Evolutionary conservation across 192 early-diverging fungal species (phyloP).

Genomic region (Chytriomyces sp.): DNA sequence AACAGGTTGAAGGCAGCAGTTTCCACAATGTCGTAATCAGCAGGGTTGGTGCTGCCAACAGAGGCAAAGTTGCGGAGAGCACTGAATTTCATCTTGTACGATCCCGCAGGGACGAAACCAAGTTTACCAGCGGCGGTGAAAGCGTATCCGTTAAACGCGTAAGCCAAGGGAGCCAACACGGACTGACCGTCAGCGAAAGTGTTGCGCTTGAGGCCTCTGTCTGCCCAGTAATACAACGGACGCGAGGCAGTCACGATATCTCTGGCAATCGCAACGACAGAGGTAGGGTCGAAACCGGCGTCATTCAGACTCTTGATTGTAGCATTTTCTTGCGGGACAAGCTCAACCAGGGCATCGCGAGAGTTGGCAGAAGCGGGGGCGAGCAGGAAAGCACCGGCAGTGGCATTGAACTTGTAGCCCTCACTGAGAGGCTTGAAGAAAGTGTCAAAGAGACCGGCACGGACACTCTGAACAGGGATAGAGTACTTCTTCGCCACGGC

Average conservation of each 20-base stretch:
- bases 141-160: conserved; percentile 18
- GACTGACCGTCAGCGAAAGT: conserved; percentile 5
- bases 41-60: not conserved
- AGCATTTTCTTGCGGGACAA: not conserved
- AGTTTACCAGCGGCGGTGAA: not conserved
- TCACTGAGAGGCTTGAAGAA: not conserved
- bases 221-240: not conserved
- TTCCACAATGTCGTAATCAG: not conserved
- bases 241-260: not conserved
- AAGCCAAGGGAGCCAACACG: not conserved
- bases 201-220: conserved; percentile 17
- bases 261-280: not conserved
- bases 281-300: not conserved
- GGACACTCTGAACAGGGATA: not conserved
- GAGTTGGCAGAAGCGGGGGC: not conserved
- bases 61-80: conserved; percentile 37
- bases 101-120: conserved; percentile 19
- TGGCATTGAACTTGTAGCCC: not conserved
- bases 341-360: not conserved
- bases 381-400: not conserved
- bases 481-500: not conserved
- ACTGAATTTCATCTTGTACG: conserved; percentile 35
- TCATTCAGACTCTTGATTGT: not conserved
- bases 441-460: not conserved
- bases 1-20: not conserved